phyloP scores from a whole-genome alignment of 169 alveolate species.

The Babesia sp. region DNA sequence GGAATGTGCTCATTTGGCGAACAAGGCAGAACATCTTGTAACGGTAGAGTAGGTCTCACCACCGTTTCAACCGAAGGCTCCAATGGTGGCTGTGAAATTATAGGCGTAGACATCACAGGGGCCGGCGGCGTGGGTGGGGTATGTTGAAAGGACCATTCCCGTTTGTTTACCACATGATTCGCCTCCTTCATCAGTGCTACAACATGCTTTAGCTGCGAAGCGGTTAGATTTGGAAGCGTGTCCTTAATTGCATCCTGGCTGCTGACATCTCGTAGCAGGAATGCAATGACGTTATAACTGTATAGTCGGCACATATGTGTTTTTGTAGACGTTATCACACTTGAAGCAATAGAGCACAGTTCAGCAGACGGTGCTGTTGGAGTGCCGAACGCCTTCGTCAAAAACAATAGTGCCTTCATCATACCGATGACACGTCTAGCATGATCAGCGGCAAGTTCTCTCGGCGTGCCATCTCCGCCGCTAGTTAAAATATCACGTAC shows the following conservation, averaged over 20 bases:
- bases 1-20: neutral
- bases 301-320: slow-evolving; percentile 55
- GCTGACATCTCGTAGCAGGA: slow-evolving; percentile 26
- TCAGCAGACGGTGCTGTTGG: slow-evolving; percentile 53
- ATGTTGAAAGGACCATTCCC: slow-evolving; percentile 37
- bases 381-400: slow-evolving; percentile 57
- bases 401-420: slow-evolving; percentile 40
- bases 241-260: neutral
- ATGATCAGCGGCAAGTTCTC: slow-evolving; percentile 13
- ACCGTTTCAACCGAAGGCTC: neutral
- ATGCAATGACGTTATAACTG: slow-evolving; percentile 60
- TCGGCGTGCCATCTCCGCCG: neutral
- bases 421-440: slow-evolving; percentile 54
- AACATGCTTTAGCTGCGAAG: slow-evolving; percentile 44
- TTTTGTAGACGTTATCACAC: slow-evolving; percentile 32
- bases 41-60: neutral
- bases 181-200: slow-evolving; percentile 57
- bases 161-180: slow-evolving; percentile 11
- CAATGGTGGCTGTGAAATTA: neutral
- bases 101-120: neutral
- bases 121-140: neutral
- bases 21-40: neutral
- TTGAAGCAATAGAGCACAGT: slow-evolving; percentile 24
- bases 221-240: slow-evolving; percentile 1
- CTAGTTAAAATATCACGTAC: slow-evolving; percentile 7